These are phyloP conservation scores for Aciculoconidium aculeatum DNA, from an alignment of 805 yeast species.

Conservation along the genomic window DNA sequence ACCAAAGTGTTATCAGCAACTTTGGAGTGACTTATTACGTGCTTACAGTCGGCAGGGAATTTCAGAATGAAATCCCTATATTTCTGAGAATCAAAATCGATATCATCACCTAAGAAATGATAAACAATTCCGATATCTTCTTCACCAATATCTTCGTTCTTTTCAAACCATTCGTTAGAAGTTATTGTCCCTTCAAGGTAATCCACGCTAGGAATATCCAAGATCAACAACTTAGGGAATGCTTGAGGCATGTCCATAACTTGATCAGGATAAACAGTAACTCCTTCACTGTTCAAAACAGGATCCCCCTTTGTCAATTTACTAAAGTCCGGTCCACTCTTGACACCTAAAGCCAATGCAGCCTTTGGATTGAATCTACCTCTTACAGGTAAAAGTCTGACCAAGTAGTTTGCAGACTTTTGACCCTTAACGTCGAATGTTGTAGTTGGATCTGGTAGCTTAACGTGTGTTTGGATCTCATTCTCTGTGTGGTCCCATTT, in stretches of 20 bases:
- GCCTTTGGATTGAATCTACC: slow-evolving; percentile 68
- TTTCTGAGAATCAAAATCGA: slow-evolving; percentile 38
- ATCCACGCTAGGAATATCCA: slow-evolving; percentile 62
- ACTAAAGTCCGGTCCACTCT: slow-evolving; percentile 55
- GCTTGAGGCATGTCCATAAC: slow-evolving; percentile 60
- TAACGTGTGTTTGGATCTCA: slow-evolving; percentile 35
- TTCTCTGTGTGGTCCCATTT: slow-evolving; percentile 31
- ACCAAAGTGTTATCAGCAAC: slow-evolving; percentile 58
- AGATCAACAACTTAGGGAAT: slow-evolving; percentile 55
- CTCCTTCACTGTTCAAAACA: slow-evolving; percentile 56
- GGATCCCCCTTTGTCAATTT: slow-evolving; percentile 54
- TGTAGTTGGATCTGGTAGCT: slow-evolving; percentile 20
- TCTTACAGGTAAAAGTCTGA: slow-evolving; percentile 59
- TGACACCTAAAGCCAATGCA: slow-evolving; percentile 67
- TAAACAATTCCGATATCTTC: slow-evolving; percentile 53
- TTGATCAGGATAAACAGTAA: slow-evolving; percentile 55
- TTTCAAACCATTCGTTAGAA: slow-evolving; percentile 26
- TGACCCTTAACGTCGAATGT: slow-evolving; percentile 26
- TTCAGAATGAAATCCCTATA: slow-evolving; percentile 47
- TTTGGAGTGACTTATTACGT: slow-evolving; percentile 67
- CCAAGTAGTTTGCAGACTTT: slow-evolving; percentile 59
- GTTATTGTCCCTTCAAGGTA: slow-evolving; percentile 33
- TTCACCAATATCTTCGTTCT: slow-evolving; percentile 22
- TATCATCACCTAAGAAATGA: slow-evolving; percentile 66
- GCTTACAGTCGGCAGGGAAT: slow-evolving; percentile 49